Evolutionary conservation across 352 stramenopile genomes (phyloP).

Genomic region (Phytophthora sp.): DNA sequence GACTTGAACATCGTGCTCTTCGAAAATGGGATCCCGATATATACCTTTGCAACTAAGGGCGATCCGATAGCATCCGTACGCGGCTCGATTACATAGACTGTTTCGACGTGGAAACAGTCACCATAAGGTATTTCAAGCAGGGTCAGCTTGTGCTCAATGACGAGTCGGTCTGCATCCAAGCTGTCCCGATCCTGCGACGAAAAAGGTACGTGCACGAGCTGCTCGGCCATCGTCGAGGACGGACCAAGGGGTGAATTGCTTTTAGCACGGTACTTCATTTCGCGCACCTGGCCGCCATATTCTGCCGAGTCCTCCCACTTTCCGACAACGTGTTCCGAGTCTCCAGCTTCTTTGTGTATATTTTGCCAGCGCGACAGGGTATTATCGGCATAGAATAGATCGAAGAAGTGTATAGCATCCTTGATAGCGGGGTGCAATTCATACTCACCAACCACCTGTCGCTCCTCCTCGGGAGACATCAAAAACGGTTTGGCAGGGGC

Average conservation of each 20-base stretch:
- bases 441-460: constrained; percentile 73
- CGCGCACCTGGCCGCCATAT: constrained; percentile 65
- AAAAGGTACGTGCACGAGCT: constrained; percentile 61
- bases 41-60: constrained; percentile 57
- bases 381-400: constrained; percentile 72
- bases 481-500: constrained; percentile 62
- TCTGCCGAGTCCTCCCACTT: constrained; percentile 68
- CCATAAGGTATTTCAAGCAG: constrained; percentile 84
- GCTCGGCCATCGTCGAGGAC: constrained; percentile 59
- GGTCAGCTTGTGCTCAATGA: constrained; percentile 68
- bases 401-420: constrained; percentile 69
- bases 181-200: constrained; percentile 42
- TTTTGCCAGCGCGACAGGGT: constrained; percentile 55
- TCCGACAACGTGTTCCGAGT: constrained; percentile 61
- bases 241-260: constrained; percentile 77
- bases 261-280: constrained; percentile 77
- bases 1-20: constrained; percentile 88
- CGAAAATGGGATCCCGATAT: constrained; percentile 74
- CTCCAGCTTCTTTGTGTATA: constrained; percentile 65
- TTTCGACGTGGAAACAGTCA: constrained; percentile 82
- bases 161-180: constrained; percentile 47
- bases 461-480: constrained; percentile 69
- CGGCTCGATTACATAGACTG: constrained; percentile 56
- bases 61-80: constrained; percentile 39
- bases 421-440: constrained; percentile 57